A percentile compares a stretch with the other conserved stretches of the same genome.
Evolutionary conservation across 2,329 filamentous ascomycete genomes (phyloP).

Genomic region (Ceratocystiopsis sp.): DNA sequence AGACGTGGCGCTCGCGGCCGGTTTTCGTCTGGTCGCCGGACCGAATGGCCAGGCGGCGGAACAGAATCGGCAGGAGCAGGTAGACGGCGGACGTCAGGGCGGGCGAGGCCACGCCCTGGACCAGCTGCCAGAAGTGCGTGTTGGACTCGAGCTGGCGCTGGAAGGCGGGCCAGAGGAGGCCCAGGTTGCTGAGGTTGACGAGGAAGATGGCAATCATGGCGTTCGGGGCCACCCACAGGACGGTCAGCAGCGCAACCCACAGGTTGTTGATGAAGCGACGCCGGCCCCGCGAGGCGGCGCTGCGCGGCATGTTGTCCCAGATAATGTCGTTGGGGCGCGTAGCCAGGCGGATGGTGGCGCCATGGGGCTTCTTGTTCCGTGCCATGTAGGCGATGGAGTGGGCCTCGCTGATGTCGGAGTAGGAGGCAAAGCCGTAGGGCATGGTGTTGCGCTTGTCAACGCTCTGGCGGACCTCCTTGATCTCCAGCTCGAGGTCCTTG

Average conservation of each 20-base stretch:
- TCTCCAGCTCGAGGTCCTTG: constrained; percentile 61
- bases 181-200: constrained; percentile 69
- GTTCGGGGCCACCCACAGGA: constrained; percentile 84
- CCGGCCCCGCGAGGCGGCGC: constrained; percentile 49
- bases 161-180: constrained; percentile 64
- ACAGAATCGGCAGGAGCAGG: constrained; percentile 74
- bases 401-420: constrained; percentile 71
- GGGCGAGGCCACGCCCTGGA: constrained; percentile 84
- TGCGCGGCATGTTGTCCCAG: constrained; percentile 80
- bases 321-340: constrained; percentile 84
- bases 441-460: constrained; percentile 81
- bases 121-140: constrained; percentile 58
- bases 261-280: constrained; percentile 64
- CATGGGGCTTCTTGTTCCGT: constrained; percentile 64
- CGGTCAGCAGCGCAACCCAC: constrained; percentile 65
- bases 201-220: constrained; percentile 88
- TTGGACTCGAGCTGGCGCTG: constrained; percentile 43
- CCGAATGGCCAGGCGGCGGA: constrained; percentile 67
- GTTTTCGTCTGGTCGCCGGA: constrained; percentile 87
- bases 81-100: constrained; percentile 79
- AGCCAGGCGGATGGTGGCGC: constrained; percentile 60
- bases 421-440: constrained; percentile 89
- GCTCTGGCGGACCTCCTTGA: constrained; percentile 63
- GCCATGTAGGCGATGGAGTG: constrained; percentile 73
- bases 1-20: constrained; percentile 77